A percentile compares a stretch with the other conserved stretches of the same genome.
phyloP scores from a whole-genome alignment of 176 grass and related monocot genomes.

The Bromus sterilis region DNA sequence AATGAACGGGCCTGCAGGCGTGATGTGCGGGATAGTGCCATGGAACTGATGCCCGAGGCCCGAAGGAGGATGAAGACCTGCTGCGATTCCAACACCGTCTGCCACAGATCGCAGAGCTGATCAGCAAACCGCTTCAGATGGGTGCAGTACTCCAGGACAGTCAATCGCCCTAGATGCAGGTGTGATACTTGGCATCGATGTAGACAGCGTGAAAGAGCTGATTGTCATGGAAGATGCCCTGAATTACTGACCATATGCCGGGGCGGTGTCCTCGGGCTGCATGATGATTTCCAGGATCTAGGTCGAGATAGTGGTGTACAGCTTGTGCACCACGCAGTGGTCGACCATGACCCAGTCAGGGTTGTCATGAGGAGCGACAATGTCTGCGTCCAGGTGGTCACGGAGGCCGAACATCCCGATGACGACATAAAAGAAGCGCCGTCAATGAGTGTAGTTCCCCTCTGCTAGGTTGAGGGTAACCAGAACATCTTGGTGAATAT shows the following conservation, averaged over 20 bases:
- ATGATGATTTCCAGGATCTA: background rate
- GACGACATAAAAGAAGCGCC: background rate
- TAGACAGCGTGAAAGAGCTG: background rate
- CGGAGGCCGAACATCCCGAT: background rate
- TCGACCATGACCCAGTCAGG: background rate
- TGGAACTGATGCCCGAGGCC: background rate
- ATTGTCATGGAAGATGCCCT: background rate
- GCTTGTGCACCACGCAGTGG: background rate
- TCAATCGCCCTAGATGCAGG: background rate
- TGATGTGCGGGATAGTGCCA: background rate
- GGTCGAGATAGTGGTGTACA: background rate
- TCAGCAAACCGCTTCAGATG: background rate
- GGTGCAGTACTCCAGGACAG: background rate
- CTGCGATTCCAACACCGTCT: background rate
- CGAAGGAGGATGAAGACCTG: background rate
- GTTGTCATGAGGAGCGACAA: background rate
- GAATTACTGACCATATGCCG: background rate
- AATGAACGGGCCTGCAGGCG: background rate
- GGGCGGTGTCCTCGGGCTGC: background rate
- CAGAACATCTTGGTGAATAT: background rate
- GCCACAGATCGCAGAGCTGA: background rate
- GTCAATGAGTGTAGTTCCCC: background rate
- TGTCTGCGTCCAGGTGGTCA: background rate
- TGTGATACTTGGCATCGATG: background rate
- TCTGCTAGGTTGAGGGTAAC: background rate